Evolutionary conservation across 495 filamentous ascomycete species (phyloP), one percentile per base, ranked within the genome.

Genomic region (Neurospora discreta): DNA sequence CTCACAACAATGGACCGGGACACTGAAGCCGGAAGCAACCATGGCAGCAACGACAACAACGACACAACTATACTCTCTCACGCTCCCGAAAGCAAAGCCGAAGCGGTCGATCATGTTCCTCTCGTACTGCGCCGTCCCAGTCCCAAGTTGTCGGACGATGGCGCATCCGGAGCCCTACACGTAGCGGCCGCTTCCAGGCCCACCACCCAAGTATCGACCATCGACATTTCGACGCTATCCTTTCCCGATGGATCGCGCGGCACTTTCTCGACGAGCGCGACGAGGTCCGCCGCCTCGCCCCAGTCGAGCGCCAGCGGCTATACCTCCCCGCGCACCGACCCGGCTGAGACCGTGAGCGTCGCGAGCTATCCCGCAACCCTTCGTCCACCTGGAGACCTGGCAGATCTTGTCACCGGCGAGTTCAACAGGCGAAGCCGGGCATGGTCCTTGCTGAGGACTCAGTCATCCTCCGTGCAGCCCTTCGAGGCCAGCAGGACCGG

Each of bases 311-410:
- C 76, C 30, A 78, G 82, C 65, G 81, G 76, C 39, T 71, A 74
- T 74, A 77, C 75, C 13, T 76, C 78, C 13, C 77, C 84, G 16
- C 75, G 73, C 44, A 69, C 71, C 18, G 92, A 93, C 71, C 81
- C 82, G n/a, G 91, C 90, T 65, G 96, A 98, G 74, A 88, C 88
- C 11, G 89, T 90, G 73, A 98, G 96, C 78, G 84, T 98, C 46
- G 88, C 87, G 80, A 98, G 94, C 84, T 90, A 89, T 79, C 87
- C 90, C 11, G 93, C 92, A 11, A 94, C 93, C 8, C 73, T 91
- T 20, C 91, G 90, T 36, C 84, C 87, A 11, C 88, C 89, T 7
- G 91, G 90, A 38, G 93, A 96, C 74, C 84, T 91, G 30, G 95
- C 95, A 73, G 94, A 93, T 75, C 82, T 98, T 44, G 86, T 98